Conservation (phyloP, 495 filamentous ascomycete species). For the Extremus antarcticus region DNA sequence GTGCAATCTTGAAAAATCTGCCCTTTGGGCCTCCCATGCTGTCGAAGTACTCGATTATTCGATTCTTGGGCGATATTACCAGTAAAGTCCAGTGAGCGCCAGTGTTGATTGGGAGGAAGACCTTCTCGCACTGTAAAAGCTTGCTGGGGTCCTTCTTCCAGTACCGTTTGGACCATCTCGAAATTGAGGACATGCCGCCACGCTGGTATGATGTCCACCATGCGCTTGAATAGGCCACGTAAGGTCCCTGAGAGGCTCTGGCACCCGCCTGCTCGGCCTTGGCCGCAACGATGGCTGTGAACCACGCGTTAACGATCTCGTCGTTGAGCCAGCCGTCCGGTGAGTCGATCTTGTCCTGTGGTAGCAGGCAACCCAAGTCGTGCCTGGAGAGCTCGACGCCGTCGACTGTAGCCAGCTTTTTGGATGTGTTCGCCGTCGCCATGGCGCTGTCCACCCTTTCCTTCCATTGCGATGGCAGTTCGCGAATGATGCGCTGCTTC, state of each 20-base stretch:
- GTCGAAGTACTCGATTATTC: constrained; percentile 66
- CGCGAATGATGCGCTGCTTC: constrained; percentile 31
- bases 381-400: constrained; percentile 43
- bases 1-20: constrained; percentile 32
- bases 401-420: constrained; percentile 36
- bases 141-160: constrained; percentile 40
- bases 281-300: constrained; percentile 49
- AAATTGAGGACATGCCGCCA: constrained; percentile 41
- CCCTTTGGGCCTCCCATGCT: constrained; percentile 39
- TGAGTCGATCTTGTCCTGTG: not conserved
- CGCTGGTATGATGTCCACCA: constrained; percentile 55
- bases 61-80: constrained; percentile 52
- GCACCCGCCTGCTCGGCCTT: constrained; percentile 42
- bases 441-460: constrained; percentile 29
- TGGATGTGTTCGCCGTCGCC: constrained; percentile 14
- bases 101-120: constrained; percentile 52
- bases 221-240: constrained; percentile 36
- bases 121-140: constrained; percentile 45
- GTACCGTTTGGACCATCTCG: constrained; percentile 44
- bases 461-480: constrained; percentile 39
- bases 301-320: constrained; percentile 62
- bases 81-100: constrained; percentile 53
- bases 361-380: constrained; percentile 53
- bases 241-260: too few species aligned
- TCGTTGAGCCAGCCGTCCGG: constrained; percentile 81